Evolutionary conservation across 345 rosid species (phyloP).

Genomic region (Rhodomyrtus tomentosa): DNA sequence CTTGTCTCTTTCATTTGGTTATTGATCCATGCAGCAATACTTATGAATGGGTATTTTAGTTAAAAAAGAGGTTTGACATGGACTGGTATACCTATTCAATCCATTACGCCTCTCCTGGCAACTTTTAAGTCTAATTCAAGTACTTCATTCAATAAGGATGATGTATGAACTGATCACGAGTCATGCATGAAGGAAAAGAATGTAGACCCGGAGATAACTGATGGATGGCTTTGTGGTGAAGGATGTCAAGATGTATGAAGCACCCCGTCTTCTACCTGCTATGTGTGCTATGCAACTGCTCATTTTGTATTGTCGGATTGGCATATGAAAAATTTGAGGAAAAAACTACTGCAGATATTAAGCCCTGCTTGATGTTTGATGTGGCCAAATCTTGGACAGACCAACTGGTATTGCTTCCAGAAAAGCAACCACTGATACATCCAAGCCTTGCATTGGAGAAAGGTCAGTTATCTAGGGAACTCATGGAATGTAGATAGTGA

Average conservation of each 20-base stretch:
- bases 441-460: background rate
- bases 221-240: constrained; percentile 55
- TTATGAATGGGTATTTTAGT: background rate
- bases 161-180: constrained; percentile 43
- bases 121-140: background rate
- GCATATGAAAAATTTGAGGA: background rate
- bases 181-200: constrained; percentile 37
- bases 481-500: background rate
- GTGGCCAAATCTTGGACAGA: background rate
- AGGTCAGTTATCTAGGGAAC: background rate
- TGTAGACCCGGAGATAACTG: constrained; percentile 27
- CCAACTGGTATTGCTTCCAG: background rate
- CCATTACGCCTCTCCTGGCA: background rate
- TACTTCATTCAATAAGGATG: background rate
- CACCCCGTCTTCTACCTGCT: background rate
- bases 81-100: background rate
- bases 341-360: background rate
- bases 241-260: constrained; percentile 58
- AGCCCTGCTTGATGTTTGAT: background rate
- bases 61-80: background rate
- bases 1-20: background rate
- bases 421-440: background rate
- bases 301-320: background rate
- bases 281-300: background rate
- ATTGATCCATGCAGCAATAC: background rate